phyloP scores from a whole-genome alignment of 495 filamentous ascomycete species.

The Pyrenula aspistea region DNA sequence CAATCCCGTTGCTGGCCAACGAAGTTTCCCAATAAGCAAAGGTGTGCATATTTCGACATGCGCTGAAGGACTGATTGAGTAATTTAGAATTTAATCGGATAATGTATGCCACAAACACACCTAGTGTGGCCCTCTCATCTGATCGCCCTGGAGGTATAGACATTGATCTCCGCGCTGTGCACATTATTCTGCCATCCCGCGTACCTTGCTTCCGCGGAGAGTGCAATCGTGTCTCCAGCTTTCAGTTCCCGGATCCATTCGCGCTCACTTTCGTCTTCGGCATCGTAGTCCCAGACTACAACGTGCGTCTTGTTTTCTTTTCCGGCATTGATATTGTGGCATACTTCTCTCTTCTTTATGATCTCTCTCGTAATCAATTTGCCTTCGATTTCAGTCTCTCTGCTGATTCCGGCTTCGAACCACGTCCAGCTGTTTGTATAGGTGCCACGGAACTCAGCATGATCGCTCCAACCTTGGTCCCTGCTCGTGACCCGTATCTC shows the following conservation, averaged over 20 bases:
- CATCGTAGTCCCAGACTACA: neutral
- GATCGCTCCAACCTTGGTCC: conserved; percentile 45
- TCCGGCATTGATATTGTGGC: neutral
- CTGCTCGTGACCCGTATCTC: conserved; percentile 40
- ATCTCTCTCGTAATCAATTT: neutral
- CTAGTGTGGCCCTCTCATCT: neutral
- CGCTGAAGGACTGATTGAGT: no score
- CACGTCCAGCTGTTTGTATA: conserved; percentile 40
- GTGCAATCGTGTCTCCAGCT: neutral
- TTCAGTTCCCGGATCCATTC: neutral
- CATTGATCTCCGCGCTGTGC: neutral
- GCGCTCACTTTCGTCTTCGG: neutral
- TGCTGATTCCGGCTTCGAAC: conserved; percentile 46
- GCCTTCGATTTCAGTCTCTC: conserved; percentile 11
- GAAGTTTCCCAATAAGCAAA: no score
- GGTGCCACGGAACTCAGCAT: conserved; percentile 13
- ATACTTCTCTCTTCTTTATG: neutral
- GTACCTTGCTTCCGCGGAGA: neutral
- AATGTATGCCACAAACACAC: no score
- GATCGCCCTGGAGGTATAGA: neutral
- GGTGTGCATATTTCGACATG: no score
- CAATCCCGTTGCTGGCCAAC: no score
- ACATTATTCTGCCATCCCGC: neutral
- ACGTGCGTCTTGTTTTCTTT: neutral
- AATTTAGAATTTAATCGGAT: no score